Percentiles rank a stretch among this genome's conserved stretches.
Evolutionary conservation across 345 rosid genomes (phyloP).

Genomic region (Populus alba): DNA sequence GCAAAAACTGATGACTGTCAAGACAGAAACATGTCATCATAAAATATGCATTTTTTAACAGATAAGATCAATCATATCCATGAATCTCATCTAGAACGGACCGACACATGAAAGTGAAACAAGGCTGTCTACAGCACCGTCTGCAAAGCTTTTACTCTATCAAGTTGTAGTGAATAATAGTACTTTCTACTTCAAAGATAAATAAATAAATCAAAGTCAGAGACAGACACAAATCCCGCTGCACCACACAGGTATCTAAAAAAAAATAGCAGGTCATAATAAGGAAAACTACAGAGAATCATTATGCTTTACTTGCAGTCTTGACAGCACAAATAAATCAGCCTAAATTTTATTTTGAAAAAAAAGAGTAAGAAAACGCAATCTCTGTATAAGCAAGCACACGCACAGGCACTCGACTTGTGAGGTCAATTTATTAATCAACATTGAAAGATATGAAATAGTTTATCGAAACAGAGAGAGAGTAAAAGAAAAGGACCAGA

Average conservation of each 20-base stretch:
- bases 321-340: neutral
- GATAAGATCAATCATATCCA: neutral
- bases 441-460: neutral
- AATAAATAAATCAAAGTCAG: no score
- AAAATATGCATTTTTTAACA: neutral
- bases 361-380: neutral
- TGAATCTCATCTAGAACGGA: neutral
- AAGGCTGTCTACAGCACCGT: neutral
- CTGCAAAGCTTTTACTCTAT: neutral
- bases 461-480: neutral
- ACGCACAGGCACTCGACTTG: neutral
- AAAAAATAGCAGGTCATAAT: neutral
- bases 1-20: neutral
- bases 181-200: no score
- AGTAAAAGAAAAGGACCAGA: slow-evolving; percentile 14
- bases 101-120: neutral
- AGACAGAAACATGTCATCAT: neutral
- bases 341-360: neutral
- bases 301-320: neutral
- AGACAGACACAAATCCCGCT: neutral
- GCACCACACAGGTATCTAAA: neutral
- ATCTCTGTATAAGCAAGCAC: neutral
- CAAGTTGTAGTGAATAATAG: no score
- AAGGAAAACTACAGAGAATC: neutral
- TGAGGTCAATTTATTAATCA: neutral